Base-by-base conservation (phyloP, 495 filamentous ascomycete genomes). In the Hypomontagnella monticulosa region DNA sequence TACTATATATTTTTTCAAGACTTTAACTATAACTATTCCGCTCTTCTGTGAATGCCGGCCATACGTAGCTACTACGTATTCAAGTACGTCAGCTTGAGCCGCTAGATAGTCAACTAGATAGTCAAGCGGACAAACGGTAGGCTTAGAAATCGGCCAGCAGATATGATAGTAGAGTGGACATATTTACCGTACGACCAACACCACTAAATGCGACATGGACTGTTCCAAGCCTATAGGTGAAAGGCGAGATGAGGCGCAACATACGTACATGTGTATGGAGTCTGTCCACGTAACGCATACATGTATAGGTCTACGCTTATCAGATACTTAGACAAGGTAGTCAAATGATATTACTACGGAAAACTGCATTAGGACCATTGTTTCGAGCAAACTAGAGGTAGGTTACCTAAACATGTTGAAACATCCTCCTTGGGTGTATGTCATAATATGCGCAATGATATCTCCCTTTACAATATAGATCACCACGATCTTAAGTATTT, bases 321-420 rank as follows among this genome's bases (percentile, higher is more conserved):
- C 6, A 27, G 23, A 27, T 27, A 44, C 19, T 0, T 38, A 55
- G 2, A 32, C 20, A 3, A 52, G 49, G 49, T 16, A 51, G 18
- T 19, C 44, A 51, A 56, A 43, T 15, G 51, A 57, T 53, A 61
- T 61, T 42, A 52, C 36, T 33, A n/a, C 57, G 63, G 65, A 54
- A 62, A 54, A 63, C 34, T 33, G 43, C 65, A 68, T 58, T 10
- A 15, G 18, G 49, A 63, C 58, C 37, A 59, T 37, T 34, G 53
- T 62, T 62, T 67, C 41, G 47, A 62, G 49, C 40, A 63, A 68
- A 68, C 64, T 62, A 4, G 38, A 52, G 1, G 52, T 49, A 52
- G 1, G 52, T 49, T 53, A 57, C 63, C 46, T 33, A 46, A 48
- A 34, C 30, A 15, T 33, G 7, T 58, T 27, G 14, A 55, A n/a